A percentile compares a stretch with the other conserved stretches of the same genome.
Conservation (phyloP, 2,329 filamentous ascomycete species). For the Cordyceps pruinosa region DNA sequence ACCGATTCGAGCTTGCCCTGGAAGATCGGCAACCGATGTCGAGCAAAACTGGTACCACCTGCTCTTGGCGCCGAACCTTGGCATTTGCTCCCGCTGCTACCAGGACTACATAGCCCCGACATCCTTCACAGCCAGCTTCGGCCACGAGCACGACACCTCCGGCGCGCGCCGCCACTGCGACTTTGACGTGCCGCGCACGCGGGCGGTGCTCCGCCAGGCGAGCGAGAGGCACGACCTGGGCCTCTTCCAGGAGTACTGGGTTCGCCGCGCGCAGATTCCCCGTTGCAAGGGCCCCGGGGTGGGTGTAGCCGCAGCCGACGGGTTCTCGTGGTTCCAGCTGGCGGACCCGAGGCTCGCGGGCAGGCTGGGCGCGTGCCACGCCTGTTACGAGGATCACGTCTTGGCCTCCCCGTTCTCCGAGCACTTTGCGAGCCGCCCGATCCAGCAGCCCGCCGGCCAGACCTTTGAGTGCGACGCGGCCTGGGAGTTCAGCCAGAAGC, state of each 20-base stretch:
- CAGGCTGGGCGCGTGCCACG: not conserved
- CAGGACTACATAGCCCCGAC: not conserved
- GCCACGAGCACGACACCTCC: not conserved
- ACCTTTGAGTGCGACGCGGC: not conserved
- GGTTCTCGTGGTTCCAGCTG: not conserved
- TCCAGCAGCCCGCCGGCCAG: not conserved
- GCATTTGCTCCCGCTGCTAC: constrained; percentile 3
- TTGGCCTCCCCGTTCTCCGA: not conserved
- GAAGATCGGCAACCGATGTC: not conserved
- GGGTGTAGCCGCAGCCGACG: not conserved
- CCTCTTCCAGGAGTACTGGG: not conserved
- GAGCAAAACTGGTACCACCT: constrained; percentile 9
- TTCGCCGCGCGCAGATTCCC: not conserved
- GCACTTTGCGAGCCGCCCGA: not conserved
- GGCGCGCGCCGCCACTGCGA: not conserved
- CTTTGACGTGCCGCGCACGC: not conserved
- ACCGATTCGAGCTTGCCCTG: not conserved
- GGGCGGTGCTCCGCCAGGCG: not conserved
- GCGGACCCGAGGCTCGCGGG: not conserved
- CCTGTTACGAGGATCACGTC: not conserved
- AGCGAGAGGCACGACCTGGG: not conserved
- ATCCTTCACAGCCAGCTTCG: not conserved
- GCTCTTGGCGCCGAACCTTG: not conserved
- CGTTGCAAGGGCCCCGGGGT: not conserved
- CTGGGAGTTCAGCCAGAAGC: not conserved